phyloP scores from a whole-genome alignment of 2,329 filamentous ascomycete genomes.

The Penicillium sp. region DNA sequence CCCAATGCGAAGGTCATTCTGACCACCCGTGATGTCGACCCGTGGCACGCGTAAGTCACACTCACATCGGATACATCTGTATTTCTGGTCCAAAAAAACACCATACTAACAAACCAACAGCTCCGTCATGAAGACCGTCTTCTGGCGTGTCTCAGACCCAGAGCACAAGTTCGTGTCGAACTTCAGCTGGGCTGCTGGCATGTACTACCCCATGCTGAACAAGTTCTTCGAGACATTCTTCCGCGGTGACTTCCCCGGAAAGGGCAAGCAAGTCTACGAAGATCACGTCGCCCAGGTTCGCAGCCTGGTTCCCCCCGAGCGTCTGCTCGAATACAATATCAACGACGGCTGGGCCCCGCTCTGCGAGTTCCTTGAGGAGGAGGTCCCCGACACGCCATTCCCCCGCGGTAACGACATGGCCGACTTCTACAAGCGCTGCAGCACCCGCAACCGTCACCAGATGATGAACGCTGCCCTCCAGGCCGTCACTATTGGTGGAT shows the following conservation, averaged over 20 bases:
- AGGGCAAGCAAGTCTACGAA: slow-evolving; percentile 62
- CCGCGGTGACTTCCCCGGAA: slow-evolving; percentile 63
- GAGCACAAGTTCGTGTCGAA: slow-evolving; percentile 57
- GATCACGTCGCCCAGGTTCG: slow-evolving; percentile 56
- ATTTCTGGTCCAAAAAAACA: neutral
- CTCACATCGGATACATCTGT: neutral
- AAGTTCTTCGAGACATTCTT: slow-evolving; percentile 70
- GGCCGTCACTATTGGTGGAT: slow-evolving; percentile 50
- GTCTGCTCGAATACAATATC: slow-evolving; percentile 55
- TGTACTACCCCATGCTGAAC: slow-evolving; percentile 68
- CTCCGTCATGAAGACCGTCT: slow-evolving; percentile 65
- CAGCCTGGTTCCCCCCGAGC: slow-evolving; percentile 48
- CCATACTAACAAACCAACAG: no score
- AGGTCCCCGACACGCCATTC: slow-evolving; percentile 51
- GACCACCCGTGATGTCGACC: slow-evolving; percentile 64
- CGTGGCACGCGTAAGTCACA: slow-evolving; percentile 53
- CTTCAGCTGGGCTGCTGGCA: slow-evolving; percentile 63
- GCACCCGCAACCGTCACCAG: slow-evolving; percentile 53
- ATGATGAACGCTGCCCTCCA: slow-evolving; percentile 56
- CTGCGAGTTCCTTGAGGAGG: slow-evolving; percentile 55
- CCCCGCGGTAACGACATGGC: slow-evolving; percentile 55
- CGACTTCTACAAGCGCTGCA: slow-evolving; percentile 55
- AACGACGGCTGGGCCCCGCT: slow-evolving; percentile 55
- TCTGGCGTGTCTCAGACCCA: slow-evolving; percentile 64
- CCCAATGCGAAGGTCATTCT: slow-evolving; percentile 70